Evolutionary conservation across 495 filamentous ascomycete species (phyloP).

Genomic region (Terfezia boudieri): DNA sequence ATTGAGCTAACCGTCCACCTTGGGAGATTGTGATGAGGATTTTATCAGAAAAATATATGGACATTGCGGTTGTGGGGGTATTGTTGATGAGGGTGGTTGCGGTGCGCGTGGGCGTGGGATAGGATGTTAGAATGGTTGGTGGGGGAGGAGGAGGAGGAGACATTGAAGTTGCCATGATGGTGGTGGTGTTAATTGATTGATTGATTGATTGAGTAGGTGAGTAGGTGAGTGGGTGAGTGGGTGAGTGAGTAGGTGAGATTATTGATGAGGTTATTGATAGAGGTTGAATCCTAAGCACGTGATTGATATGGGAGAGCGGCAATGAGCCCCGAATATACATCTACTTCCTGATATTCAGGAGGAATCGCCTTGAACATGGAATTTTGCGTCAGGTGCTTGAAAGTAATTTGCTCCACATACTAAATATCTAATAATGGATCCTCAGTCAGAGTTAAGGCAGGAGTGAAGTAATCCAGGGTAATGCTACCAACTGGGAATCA

Average conservation of each 20-base stretch:
- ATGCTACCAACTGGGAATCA: no score
- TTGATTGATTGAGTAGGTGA: background rate
- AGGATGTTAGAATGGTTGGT: conserved; percentile 22
- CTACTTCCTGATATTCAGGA: no score
- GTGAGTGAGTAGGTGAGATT: background rate
- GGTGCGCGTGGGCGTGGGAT: conserved; percentile 48
- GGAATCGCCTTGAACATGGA: no score
- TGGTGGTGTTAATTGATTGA: background rate
- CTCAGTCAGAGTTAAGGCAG: no score
- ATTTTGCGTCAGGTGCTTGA: no score
- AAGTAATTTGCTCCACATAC: no score
- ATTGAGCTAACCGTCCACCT: conserved; percentile 67
- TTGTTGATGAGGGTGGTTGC: conserved; percentile 39
- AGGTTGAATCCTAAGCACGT: no score
- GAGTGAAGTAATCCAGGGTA: no score
- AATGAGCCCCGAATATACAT: no score
- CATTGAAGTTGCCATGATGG: background rate
- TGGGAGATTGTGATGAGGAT: conserved; percentile 81
- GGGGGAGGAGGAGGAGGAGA: background rate
- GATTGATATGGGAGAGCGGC: no score
- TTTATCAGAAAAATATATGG: conserved; percentile 63
- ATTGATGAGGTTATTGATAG: no score
- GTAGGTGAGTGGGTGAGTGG: background rate
- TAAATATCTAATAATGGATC: no score
- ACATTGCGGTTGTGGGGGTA: conserved; percentile 46